Evolutionary conservation across 177 flowering plant species (phyloP).

Genomic region (Vitis hybrid): DNA sequence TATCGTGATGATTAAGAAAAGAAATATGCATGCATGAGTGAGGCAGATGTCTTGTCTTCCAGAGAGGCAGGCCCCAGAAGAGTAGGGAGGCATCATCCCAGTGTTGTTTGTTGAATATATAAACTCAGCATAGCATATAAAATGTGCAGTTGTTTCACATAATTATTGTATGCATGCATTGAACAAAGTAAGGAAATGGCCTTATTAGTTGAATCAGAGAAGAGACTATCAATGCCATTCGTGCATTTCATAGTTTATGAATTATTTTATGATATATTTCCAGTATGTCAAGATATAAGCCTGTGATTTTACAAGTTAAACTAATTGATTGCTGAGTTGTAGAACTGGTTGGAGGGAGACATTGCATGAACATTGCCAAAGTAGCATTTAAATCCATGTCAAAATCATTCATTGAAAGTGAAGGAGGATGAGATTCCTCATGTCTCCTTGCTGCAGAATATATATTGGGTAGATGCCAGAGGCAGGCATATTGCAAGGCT

Average conservation of each 20-base stretch:
- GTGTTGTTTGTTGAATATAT: too few species aligned
- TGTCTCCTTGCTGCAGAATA: slow-evolving; percentile 3
- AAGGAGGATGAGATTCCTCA: slow-evolving; percentile 9
- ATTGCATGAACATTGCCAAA: slow-evolving; percentile 4
- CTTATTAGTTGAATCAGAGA: background rate
- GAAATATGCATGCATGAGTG: too few species aligned
- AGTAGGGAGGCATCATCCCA: too few species aligned
- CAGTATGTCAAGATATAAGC: background rate
- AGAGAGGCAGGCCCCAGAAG: too few species aligned
- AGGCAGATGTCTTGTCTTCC: too few species aligned
- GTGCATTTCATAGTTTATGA: background rate
- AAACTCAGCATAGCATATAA: too few species aligned
- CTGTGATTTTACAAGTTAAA: too few species aligned
- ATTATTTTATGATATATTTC: too few species aligned
- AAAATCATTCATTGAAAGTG: background rate
- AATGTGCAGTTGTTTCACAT: too few species aligned
- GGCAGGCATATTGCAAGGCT: background rate
- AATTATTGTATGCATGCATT: background rate
- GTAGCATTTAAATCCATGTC: slow-evolving; percentile 1
- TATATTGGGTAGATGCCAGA: background rate
- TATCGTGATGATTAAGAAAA: too few species aligned
- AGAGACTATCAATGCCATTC: background rate
- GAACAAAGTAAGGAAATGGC: background rate
- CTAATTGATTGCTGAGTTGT: background rate
- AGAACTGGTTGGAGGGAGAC: slow-evolving; percentile 13